Base-by-base conservation (phyloP, 148 eudicot genomes). In the Agrostemma githago region DNA sequence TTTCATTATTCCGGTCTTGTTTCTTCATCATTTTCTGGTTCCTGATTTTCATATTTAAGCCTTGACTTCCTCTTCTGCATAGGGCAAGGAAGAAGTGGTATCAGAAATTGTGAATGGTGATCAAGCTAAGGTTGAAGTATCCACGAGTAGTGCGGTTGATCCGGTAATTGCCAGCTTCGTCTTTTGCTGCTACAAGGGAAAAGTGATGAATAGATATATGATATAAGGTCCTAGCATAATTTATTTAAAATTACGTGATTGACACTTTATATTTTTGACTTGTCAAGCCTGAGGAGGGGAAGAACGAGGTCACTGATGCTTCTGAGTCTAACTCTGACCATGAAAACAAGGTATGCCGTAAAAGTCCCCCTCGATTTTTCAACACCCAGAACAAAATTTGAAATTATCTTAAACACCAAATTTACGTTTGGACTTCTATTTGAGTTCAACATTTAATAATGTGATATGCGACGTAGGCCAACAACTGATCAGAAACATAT, bases 21-120 rank as follows among this genome's bases (percentile, higher is more conserved):
- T 67, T 44, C 64, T 51, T 68, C 60, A 34, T 63, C 51, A 43
- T 14, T 19, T 14, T 63, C 43, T 11, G 19, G 39, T 75, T 71
- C 43, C 72, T 54, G 10, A 43, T 44, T 62, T 39, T 62, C 62
- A 65, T 61, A 53, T 60, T 51, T 54, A 20, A 73, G 61, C 16
- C 74, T 38, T 76, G 64, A 68, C 60, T 51, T 21, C 15, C 14
- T 53, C 21, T 66, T 46, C 38, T 73, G 57, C 57, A 69, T 78
- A 95, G 98, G 93, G 70, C 74, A 66, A 62, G 10, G 82, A 57
- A 77, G 86, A 88, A 79, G 72, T 44, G 34, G 72, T 68, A 59
- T 65, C 83, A 62, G 88, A 83, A 79, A 66, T 70, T 62, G 84
- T 68, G 74, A 83, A 77, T 78, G 79, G 46, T 78, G 89, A 83